These are phyloP conservation scores for Phytophthora pisi DNA, from an alignment of 352 stramenopile species.

Conservation along the genomic window DNA sequence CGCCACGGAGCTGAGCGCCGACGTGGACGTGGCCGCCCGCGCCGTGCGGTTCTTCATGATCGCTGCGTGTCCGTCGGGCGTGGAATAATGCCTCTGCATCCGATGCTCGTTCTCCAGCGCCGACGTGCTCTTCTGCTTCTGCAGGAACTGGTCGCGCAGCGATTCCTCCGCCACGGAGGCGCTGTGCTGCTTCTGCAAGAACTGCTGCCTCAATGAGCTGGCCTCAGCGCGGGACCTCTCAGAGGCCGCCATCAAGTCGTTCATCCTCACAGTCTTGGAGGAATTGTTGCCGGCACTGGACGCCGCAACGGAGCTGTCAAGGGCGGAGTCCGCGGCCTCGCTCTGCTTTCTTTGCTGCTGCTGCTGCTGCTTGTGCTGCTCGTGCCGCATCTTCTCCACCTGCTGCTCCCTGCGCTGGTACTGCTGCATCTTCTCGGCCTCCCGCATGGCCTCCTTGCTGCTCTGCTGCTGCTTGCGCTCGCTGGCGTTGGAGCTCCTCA, in stretches of 20 bases:
- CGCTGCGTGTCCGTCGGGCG: conserved; percentile 13
- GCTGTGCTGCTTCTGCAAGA: conserved; percentile 29
- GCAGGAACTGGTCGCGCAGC: conserved; percentile 35
- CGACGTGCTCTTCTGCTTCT: conserved; percentile 28
- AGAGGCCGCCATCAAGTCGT: conserved; percentile 30
- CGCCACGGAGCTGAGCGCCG: conserved; percentile 8
- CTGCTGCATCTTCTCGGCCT: conserved; percentile 26
- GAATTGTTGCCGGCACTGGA: conserved; percentile 1
- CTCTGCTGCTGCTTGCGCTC: conserved; percentile 17
- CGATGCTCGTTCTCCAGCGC: conserved; percentile 9
- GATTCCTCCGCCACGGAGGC: conserved; percentile 3
- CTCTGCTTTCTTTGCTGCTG: conserved; percentile 19
- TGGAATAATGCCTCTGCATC: conserved; percentile 30
- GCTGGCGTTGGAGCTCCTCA: conserved; percentile 42
- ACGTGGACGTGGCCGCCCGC: conserved; percentile 23
- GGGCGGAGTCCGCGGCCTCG: conserved; percentile 3
- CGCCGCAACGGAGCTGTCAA: not conserved
- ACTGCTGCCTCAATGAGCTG: conserved; percentile 32
- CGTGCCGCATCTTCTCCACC: conserved; percentile 11
- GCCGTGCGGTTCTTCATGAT: conserved; percentile 22
- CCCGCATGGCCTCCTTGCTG: conserved; percentile 2
- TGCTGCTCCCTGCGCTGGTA: conserved; percentile 24
- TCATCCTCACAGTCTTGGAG: conserved; percentile 35
- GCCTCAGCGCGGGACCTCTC: conserved; percentile 21
- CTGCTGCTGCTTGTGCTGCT: conserved; percentile 14